A percentile compares a stretch with the other conserved stretches of the same genome.
Conservation (phyloP, 495 filamentous ascomycete genomes). For the Penicillium malachiteum region DNA sequence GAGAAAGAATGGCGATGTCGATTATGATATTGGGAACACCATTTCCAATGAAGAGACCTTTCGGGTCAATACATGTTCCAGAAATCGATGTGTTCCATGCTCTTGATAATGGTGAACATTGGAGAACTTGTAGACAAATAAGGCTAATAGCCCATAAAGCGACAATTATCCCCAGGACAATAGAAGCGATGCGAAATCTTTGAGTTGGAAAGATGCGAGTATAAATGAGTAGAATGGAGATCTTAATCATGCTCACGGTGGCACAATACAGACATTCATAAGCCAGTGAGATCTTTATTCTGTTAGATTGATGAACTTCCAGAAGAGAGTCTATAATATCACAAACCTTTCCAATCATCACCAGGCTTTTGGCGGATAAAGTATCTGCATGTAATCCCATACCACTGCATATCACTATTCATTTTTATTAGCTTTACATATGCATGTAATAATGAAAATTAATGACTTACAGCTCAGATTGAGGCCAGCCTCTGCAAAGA, state of each 20-base stretch:
- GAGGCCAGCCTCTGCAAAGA: conserved; percentile 3
- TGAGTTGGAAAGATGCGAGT: conserved; percentile 41
- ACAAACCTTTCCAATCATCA: conserved; percentile 13
- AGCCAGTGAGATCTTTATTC: conserved; percentile 8
- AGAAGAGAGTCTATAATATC: neutral
- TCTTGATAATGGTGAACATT: conserved; percentile 43
- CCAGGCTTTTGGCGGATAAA: conserved; percentile 1
- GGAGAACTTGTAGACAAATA: conserved; percentile 43
- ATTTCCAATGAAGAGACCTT: conserved; percentile 45
- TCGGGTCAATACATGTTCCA: conserved; percentile 44
- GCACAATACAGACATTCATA: conserved; percentile 14
- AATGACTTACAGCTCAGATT: conserved; percentile 8
- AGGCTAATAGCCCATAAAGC: conserved; percentile 40
- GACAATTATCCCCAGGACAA: conserved; percentile 38
- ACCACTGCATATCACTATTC: conserved; percentile 14
- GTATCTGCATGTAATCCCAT: conserved; percentile 12
- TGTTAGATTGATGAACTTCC: neutral
- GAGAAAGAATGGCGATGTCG: conserved; percentile 45
- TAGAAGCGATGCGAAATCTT: conserved; percentile 35
- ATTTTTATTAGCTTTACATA: neutral
- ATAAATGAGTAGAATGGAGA: conserved; percentile 45
- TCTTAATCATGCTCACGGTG: conserved; percentile 20
- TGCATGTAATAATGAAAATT: neutral
- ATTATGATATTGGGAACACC: conserved; percentile 47
- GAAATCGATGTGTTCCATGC: conserved; percentile 37